These are phyloP conservation scores for Claviceps citrina DNA, from an alignment of 2,329 filamentous ascomycete species.

Conservation along the genomic window DNA sequence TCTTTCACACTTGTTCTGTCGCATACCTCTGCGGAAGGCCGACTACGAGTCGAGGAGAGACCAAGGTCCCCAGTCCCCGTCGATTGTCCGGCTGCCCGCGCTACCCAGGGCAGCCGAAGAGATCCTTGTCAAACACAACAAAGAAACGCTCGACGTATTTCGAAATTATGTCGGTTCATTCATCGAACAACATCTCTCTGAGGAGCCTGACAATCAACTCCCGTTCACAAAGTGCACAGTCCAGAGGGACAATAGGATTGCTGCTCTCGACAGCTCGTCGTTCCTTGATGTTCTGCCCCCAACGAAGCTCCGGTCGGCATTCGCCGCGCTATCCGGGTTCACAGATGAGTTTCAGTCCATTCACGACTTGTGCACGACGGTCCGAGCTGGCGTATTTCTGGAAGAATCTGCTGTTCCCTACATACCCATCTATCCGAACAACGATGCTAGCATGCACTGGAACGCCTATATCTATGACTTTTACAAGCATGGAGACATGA, in stretches of 20 bases:
- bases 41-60: background rate
- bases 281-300: constrained; percentile 19
- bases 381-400: constrained; percentile 54
- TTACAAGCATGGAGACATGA: constrained; percentile 54
- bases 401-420: constrained; percentile 60
- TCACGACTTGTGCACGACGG: constrained; percentile 49
- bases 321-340: constrained; percentile 55
- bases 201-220: constrained; percentile 17
- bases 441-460: constrained; percentile 31
- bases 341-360: constrained; percentile 49
- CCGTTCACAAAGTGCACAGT: background rate
- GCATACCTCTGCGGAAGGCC: background rate
- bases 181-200: constrained; percentile 44
- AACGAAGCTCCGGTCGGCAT: constrained; percentile 45
- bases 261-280: background rate
- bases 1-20: constrained; percentile 41
- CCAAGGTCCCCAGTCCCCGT: background rate
- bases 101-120: constrained; percentile 27
- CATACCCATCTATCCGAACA: constrained; percentile 43
- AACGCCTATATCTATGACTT: constrained; percentile 64
- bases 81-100: background rate
- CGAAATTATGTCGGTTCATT: constrained; percentile 54
- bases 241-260: background rate
- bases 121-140: constrained; percentile 47
- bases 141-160: constrained; percentile 50